Conservation (phyloP, 129 eudicot species). For the Scalesia atractyloides region DNA sequence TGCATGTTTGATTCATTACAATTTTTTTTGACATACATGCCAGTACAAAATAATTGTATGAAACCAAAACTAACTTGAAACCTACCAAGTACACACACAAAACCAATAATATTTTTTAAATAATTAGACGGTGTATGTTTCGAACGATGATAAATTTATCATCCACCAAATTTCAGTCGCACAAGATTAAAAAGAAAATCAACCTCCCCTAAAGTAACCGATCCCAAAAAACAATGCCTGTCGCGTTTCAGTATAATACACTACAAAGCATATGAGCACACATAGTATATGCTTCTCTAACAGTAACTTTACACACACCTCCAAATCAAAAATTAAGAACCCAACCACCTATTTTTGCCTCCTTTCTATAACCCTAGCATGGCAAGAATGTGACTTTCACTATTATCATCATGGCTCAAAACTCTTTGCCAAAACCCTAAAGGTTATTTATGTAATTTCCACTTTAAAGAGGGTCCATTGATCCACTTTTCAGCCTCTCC, state of each 20-base stretch:
- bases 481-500: constrained; percentile 96
- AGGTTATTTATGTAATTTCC: background rate
- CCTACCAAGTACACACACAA: no score
- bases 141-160: background rate
- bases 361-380: constrained; percentile 12
- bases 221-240: background rate
- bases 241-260: constrained; percentile 17
- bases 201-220: constrained; percentile 12
- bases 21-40: no score
- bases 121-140: no score
- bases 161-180: background rate
- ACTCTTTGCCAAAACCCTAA: constrained; percentile 17
- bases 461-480: constrained; percentile 63
- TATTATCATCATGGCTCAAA: background rate
- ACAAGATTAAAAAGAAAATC: constrained; percentile 7
- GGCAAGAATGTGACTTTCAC: constrained; percentile 20
- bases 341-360: constrained; percentile 8
- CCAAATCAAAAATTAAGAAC: constrained; percentile 23
- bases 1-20: no score
- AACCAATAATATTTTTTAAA: no score
- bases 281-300: constrained; percentile 29
- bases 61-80: no score
- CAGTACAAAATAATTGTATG: no score
- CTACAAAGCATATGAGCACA: constrained; percentile 27
- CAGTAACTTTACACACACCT: constrained; percentile 25